Evolutionary conservation across 495 filamentous ascomycete species (phyloP), one percentile per base, ranked within the genome.

Genomic region (Xanthoparmelia taractica): DNA sequence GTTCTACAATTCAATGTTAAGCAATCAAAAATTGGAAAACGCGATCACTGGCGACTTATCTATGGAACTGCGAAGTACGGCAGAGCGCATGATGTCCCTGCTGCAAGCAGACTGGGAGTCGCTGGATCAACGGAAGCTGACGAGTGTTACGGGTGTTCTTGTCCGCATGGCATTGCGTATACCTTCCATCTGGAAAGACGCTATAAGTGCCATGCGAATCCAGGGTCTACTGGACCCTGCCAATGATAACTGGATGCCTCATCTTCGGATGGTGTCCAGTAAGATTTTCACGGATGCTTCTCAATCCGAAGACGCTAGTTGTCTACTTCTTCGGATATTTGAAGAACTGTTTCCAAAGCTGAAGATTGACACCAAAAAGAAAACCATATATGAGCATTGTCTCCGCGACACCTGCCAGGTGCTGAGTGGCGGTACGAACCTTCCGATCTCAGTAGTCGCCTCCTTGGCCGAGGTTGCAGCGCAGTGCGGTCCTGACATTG

Each of bases 171-270:
- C 59, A 4, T 60, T 60, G 17, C 25, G 48, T 29, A 43, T 64
- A 31, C 60, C 31, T 12, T 40, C 18, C 11, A 38, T 55, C 31
- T 58, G 63, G 55, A 48, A 38, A 7, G 41, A 58, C 31, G 45
- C 55, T 33, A 23, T 50, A 8, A 43, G 55, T n/a, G 25, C 31
- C 38, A 58, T 66, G 60, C 27, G 31, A 48, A 56, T 45, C 29
- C 40, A 66, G 33, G 60, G 64, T 13, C 50, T 66, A 31, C 13
- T 66, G 37, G 33, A 50, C n/a, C 34, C 43, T 5, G 2, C 18
- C 10, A 52, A 66, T 20, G 43, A 63, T 18, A 36, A 66, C 47
- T 66, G 60, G 60, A 48, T 38, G 37, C 31, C n/a, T 41, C 64
- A 63, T 29, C 54, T 66, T 52, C 34, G 23, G 13, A 31, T 63